Evolutionary conservation across 1,139 yeast species (phyloP).

Genomic region (Waltiozyma solani): DNA sequence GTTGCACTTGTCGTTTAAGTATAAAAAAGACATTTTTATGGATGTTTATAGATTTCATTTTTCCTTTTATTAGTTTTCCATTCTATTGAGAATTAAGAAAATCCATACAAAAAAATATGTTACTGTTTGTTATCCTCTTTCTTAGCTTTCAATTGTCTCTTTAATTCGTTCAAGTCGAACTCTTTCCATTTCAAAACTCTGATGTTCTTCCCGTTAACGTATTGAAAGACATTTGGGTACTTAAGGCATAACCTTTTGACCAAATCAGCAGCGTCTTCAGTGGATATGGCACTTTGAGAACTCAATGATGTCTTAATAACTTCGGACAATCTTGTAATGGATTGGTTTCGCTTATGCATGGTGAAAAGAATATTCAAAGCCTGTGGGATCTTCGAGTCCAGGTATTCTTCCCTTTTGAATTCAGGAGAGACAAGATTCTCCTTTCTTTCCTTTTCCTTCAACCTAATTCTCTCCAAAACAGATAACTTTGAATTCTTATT

Average conservation of each 20-base stretch:
- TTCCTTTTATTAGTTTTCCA: too few species aligned
- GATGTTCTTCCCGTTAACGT: constrained; percentile 8
- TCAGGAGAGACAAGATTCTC: constrained; percentile 23
- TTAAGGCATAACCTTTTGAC: constrained; percentile 11
- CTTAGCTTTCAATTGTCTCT: constrained; percentile 39
- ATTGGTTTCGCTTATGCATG: neutral
- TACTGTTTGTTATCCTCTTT: too few species aligned
- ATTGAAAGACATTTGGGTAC: constrained; percentile 13
- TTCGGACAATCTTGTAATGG: neutral
- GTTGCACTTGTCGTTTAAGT: too few species aligned
- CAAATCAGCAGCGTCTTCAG: constrained; percentile 22
- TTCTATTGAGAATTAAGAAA: too few species aligned
- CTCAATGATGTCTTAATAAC: constrained; percentile 21
- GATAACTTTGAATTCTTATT: constrained; percentile 18
- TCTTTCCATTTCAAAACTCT: constrained; percentile 16
- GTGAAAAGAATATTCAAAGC: constrained; percentile 12
- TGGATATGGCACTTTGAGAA: constrained; percentile 23
- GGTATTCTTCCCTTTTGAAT: constrained; percentile 26
- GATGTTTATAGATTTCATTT: too few species aligned
- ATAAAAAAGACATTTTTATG: too few species aligned
- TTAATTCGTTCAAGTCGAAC: constrained; percentile 11
- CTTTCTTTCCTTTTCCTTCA: constrained; percentile 25
- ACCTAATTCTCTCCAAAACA: constrained; percentile 32
- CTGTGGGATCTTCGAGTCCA: constrained; percentile 32
- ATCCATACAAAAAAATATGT: too few species aligned